Conservation (phyloP, 2,329 filamentous ascomycete species). For the Fusarium virguliforme region DNA sequence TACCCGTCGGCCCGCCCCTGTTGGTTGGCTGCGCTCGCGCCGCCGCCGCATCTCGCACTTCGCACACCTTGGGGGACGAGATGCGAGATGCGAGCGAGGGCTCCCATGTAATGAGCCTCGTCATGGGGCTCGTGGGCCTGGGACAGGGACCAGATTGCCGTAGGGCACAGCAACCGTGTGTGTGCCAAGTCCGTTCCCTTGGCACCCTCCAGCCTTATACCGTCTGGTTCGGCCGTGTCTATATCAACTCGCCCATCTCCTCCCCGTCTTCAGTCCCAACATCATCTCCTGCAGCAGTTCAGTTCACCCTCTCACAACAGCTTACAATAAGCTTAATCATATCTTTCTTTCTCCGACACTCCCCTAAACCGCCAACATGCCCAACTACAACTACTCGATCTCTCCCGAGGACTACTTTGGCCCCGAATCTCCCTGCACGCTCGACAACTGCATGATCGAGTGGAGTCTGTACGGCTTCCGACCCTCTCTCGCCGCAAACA, state of each 20-base stretch:
- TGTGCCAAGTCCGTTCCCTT: conserved; percentile 32
- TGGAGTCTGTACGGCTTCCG: conserved; percentile 69
- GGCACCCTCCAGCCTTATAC: conserved; percentile 3
- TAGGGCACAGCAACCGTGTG: not conserved
- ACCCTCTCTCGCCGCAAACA: conserved; percentile 69
- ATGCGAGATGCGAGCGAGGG: conserved; percentile 7
- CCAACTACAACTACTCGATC: conserved; percentile 40
- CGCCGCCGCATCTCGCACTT: not conserved
- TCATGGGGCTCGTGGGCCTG: conserved; percentile 6
- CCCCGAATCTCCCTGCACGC: conserved; percentile 63
- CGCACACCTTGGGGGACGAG: not conserved
- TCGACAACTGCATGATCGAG: conserved; percentile 64
- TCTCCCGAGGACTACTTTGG: conserved; percentile 59
- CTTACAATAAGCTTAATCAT: conserved; percentile 37
- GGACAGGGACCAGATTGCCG: not conserved
- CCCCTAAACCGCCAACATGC: conserved; percentile 40
- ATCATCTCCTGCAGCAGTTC: conserved; percentile 17
- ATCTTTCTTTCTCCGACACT: not conserved
- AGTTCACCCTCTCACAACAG: conserved; percentile 15
- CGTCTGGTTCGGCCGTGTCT: conserved; percentile 15
- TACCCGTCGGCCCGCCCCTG: not conserved
- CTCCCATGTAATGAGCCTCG: not conserved
- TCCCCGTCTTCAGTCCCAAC: conserved; percentile 24
- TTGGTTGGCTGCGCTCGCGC: conserved; percentile 3
- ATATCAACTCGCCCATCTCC: conserved; percentile 35